phyloP scores from a whole-genome alignment of 139 green algal species.

The Coelastrella sp. region DNA sequence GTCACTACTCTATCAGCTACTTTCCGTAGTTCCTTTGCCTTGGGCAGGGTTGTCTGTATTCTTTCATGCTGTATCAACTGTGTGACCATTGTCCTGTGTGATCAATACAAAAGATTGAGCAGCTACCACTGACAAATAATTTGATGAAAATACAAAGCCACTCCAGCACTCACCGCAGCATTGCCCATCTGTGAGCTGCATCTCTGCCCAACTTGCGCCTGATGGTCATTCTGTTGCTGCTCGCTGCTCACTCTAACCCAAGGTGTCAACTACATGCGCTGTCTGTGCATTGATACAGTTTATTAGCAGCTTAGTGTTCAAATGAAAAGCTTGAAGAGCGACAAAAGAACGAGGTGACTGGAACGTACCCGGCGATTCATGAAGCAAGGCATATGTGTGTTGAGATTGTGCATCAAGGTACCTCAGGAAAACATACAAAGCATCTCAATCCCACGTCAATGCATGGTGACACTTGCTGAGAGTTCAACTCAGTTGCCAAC shows the following conservation, averaged over 20 bases:
- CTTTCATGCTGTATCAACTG: conserved; percentile 94
- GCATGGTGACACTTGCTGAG: too few species aligned
- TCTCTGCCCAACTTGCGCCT: conserved; percentile 58
- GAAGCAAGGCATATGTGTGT: too few species aligned
- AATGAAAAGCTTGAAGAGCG: too few species aligned
- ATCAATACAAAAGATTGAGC: neutral
- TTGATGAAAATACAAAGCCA: neutral
- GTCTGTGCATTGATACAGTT: neutral
- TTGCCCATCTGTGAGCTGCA: conserved; percentile 66
- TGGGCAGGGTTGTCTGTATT: conserved; percentile 92
- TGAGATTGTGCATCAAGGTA: too few species aligned
- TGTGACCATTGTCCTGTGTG: conserved; percentile 93
- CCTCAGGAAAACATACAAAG: too few species aligned
- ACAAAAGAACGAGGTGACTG: too few species aligned
- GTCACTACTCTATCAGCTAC: conserved; percentile 87
- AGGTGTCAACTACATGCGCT: neutral
- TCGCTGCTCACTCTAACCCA: neutral
- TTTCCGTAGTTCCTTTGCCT: conserved; percentile 87
- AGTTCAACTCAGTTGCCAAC: too few species aligned
- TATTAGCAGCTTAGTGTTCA: neutral
- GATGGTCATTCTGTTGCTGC: conserved; percentile 23
- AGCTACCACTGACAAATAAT: neutral
- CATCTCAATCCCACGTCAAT: too few species aligned
- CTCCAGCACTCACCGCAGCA: conserved; percentile 57
- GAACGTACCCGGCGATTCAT: too few species aligned